A percentile compares a stretch with the other conserved stretches of the same genome.
phyloP scores from a whole-genome alignment of 495 filamentous ascomycete species.

The Talaromyces proteolyticus region DNA sequence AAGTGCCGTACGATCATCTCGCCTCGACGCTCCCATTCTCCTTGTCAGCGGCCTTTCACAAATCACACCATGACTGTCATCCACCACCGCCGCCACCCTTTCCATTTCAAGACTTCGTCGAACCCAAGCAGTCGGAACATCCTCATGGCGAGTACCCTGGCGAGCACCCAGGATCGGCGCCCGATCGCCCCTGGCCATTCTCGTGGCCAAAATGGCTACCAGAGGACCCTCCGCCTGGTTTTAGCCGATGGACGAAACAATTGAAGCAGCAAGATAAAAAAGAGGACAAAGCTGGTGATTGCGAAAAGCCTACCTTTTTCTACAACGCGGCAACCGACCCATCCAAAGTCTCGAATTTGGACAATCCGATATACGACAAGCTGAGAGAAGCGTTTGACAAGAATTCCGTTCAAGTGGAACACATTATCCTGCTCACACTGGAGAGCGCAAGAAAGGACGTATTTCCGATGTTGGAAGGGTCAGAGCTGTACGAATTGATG shows the following conservation, averaged over 20 bases:
- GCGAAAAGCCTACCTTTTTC: slow-evolving; percentile 6
- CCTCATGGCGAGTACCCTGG: background rate
- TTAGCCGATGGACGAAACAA: slow-evolving; percentile 18
- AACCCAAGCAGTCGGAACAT: background rate
- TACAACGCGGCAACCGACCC: slow-evolving; percentile 36
- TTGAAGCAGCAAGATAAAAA: slow-evolving; percentile 11
- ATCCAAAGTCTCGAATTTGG: slow-evolving; percentile 37
- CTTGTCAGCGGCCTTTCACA: slow-evolving; percentile 21
- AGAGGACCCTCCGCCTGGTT: slow-evolving; percentile 18
- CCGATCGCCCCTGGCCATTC: slow-evolving; percentile 3
- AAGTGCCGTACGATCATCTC: slow-evolving; percentile 27
- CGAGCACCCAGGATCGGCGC: background rate
- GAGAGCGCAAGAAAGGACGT: slow-evolving; percentile 43
- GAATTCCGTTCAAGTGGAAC: slow-evolving; percentile 27
- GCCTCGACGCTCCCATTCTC: slow-evolving; percentile 25
- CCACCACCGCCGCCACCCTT: slow-evolving; percentile 7
- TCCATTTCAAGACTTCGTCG: background rate
- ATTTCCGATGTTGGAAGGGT: slow-evolving; percentile 37
- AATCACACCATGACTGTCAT: slow-evolving; percentile 17
- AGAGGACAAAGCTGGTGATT: background rate
- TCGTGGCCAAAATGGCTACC: slow-evolving; percentile 23
- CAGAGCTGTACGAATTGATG: slow-evolving; percentile 30
- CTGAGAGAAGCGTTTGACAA: slow-evolving; percentile 24
- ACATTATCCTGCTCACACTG: slow-evolving; percentile 36
- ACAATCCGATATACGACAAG: slow-evolving; percentile 22